Conservation (phyloP, 192 early-diverging fungal species). For the Linnemannia hyalina region DNA sequence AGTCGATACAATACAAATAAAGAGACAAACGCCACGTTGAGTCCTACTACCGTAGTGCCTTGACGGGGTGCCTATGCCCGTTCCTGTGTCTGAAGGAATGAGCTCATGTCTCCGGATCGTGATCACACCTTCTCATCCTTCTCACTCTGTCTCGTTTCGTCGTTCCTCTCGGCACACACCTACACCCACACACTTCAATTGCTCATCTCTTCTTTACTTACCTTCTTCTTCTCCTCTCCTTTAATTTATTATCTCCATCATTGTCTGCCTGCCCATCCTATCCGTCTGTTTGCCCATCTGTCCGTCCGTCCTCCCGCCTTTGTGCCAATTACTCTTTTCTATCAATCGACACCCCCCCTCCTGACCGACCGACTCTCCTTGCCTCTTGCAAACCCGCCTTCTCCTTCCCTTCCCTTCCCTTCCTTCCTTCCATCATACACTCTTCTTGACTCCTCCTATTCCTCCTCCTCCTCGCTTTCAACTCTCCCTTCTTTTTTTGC, state of each 20-base stretch:
- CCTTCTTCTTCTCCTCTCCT: background rate
- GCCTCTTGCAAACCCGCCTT: background rate
- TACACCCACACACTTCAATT: background rate
- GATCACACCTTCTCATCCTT: background rate
- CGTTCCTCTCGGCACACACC: background rate
- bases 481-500: slow-evolving; percentile 1
- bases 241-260: too few relatives aligned
- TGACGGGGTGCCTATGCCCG: too few relatives aligned
- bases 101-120: too few relatives aligned
- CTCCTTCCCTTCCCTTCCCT: background rate
- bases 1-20: too few relatives aligned
- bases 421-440: background rate
- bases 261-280: background rate
- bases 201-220: slow-evolving; percentile 7
- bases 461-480: background rate
- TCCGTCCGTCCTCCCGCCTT: too few relatives aligned
- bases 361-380: background rate
- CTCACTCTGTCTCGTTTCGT: background rate
- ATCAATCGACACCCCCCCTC: slow-evolving; percentile 2
- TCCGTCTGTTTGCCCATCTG: background rate
- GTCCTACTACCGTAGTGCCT: too few relatives aligned
- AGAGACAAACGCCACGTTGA: too few relatives aligned
- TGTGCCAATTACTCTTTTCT: background rate
- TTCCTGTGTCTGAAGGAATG: too few relatives aligned
- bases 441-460: background rate